Base-by-base conservation (phyloP, 345 rosid genomes). In the Turnera subulata region DNA sequence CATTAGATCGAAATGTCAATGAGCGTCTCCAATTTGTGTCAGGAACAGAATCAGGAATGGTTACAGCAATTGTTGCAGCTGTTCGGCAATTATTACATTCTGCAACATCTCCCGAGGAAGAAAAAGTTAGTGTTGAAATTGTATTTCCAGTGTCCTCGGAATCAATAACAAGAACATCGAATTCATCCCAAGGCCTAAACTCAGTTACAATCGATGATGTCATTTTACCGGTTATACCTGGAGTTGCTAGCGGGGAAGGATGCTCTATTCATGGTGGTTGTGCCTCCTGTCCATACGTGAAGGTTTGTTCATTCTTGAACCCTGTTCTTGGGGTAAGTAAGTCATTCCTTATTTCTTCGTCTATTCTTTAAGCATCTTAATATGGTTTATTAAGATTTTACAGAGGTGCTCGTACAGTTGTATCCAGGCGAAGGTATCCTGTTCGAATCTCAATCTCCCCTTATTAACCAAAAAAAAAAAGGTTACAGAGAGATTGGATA, bases 231-330 rank as follows among this genome's bases (percentile, higher is more conserved):
- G 77, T 93, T 63, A 76, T 89, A 59, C 99, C 97, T 21, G 99
- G 99, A 58, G 95, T 83, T 73, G 78, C 99, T 25, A 77, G 82
- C 22, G 99, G 99, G 20, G 99, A 93, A 72, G 99, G 97, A 35
- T 85, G 97, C 63, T 93, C 96, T 33, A 76, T 89, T 42, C 91
- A 93, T 44, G 99, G 99, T 2, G 95, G 97, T 21, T 89, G 99
- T 68, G 99, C 99, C 20, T 93, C 99, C 38, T 93, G 99, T 65
- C 99, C 99, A 1, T 93, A 87, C 53, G 87, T 89, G 97, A 93
- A 93, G 97, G 99, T 89, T 22, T 59, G 76, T 56, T 5, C 55
- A 49, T 56, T 54, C 37, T 42, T 29, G 29, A 25, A 4, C 21
- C n/a, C 33, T 50, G 12, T 39, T 14, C n/a, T n/a, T n/a, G n/a